Percentiles rank a stretch among this genome's conserved stretches.
Evolutionary conservation across 2,329 filamentous ascomycete genomes (phyloP).

Genomic region (Fusarium clavum): DNA sequence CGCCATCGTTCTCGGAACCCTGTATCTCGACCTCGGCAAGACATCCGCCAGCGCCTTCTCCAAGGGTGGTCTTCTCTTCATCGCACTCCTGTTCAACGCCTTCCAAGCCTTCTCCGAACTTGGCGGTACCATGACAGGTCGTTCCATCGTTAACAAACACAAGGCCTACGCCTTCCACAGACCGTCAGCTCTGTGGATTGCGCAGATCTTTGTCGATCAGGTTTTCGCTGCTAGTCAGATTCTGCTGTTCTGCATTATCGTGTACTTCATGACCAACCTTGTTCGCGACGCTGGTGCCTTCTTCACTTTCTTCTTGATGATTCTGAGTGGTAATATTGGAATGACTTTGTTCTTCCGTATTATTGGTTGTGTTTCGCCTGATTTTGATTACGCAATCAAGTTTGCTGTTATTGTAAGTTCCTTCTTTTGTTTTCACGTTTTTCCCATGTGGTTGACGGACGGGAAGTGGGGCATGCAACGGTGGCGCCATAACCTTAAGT

Average conservation of each 20-base stretch:
- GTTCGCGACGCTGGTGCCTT: constrained; percentile 78
- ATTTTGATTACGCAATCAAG: constrained; percentile 89
- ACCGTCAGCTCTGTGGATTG: constrained; percentile 85
- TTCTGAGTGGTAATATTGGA: constrained; percentile 74
- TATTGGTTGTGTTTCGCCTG: constrained; percentile 78
- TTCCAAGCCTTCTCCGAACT: constrained; percentile 87
- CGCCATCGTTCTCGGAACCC: constrained; percentile 81
- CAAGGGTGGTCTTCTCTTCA: constrained; percentile 84
- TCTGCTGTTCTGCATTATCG: constrained; percentile 76
- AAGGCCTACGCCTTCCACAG: constrained; percentile 85
- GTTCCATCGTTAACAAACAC: constrained; percentile 86
- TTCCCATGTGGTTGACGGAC: not conserved
- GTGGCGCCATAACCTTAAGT: not conserved
- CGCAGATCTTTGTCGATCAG: constrained; percentile 82
- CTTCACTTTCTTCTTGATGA: constrained; percentile 80
- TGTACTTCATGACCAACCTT: constrained; percentile 83
- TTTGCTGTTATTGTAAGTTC: constrained; percentile 74
- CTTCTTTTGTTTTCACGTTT: not conserved
- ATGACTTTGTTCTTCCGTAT: constrained; percentile 85
- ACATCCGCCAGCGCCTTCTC: constrained; percentile 80
- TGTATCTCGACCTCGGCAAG: constrained; percentile 77
- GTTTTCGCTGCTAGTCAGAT: constrained; percentile 78
- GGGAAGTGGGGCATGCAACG: not conserved
- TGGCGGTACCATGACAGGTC: constrained; percentile 77
- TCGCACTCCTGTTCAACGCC: constrained; percentile 85